Conservation (phyloP, 306 rosid species). For the Medicago ruthenica region DNA sequence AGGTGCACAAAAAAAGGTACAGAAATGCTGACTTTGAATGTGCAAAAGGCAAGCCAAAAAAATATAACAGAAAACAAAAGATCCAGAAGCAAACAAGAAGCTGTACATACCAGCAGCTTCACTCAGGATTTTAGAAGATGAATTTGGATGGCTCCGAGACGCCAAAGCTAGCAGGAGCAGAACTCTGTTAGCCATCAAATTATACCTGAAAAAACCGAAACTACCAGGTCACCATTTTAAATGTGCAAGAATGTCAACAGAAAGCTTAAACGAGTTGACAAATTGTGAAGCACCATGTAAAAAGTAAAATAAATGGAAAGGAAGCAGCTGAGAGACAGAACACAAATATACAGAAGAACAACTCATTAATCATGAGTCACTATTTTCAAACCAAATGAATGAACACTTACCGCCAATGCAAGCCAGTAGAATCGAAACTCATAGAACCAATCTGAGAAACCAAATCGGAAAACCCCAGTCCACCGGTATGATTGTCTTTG, state of each 20-base stretch:
- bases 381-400: constrained; percentile 40
- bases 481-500: constrained; percentile 62
- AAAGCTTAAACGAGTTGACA: constrained; percentile 33
- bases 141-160: constrained; percentile 80
- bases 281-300: constrained; percentile 31
- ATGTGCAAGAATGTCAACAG: constrained; percentile 29
- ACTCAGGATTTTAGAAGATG: constrained; percentile 78
- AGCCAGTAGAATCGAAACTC: constrained; percentile 92
- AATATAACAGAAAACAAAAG: neutral
- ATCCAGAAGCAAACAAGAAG: constrained; percentile 36
- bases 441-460: constrained; percentile 87
- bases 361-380: constrained; percentile 34
- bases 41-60: constrained; percentile 20
- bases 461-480: constrained; percentile 70
- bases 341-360: constrained; percentile 33
- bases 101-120: constrained; percentile 86
- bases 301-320: constrained; percentile 28
- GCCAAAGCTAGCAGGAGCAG: constrained; percentile 92
- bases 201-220: constrained; percentile 68
- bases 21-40: constrained; percentile 26
- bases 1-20: neutral
- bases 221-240: constrained; percentile 30
- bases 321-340: constrained; percentile 12
- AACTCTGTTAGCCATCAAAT: constrained; percentile 97
- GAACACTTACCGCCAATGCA: constrained; percentile 92